Evolutionary conservation across 179 eudicot genomes (phyloP).

Genomic region (Silene noctiflora): DNA sequence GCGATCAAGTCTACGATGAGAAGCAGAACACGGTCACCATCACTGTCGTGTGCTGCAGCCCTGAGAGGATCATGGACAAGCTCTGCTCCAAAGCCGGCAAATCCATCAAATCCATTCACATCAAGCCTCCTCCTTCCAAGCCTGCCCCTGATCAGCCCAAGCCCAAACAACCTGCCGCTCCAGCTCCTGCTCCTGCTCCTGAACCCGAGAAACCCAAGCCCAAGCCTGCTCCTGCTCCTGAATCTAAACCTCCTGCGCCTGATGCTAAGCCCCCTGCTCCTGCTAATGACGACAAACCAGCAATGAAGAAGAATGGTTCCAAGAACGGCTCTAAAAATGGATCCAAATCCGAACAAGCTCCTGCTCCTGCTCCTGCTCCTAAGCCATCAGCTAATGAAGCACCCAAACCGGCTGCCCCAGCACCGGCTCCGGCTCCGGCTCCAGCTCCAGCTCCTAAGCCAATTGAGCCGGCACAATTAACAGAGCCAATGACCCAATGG

Average conservation of each 20-base stretch:
- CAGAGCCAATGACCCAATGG: constrained; percentile 32
- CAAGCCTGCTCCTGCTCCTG: constrained; percentile 19
- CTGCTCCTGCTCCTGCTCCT: constrained; percentile 15
- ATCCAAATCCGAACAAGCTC: constrained; percentile 10
- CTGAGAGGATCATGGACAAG: constrained; percentile 69
- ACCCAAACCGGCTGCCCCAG: not conserved
- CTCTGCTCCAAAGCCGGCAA: constrained; percentile 54
- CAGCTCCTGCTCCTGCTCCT: constrained; percentile 14
- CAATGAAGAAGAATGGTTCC: constrained; percentile 28
- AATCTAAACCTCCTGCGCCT: constrained; percentile 20
- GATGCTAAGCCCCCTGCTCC: constrained; percentile 11
- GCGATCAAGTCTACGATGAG: constrained; percentile 61
- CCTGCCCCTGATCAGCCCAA: constrained; percentile 2
- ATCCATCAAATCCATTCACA: constrained; percentile 43
- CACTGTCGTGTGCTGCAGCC: constrained; percentile 70
- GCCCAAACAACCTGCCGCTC: constrained; percentile 3
- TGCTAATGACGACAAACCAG: constrained; percentile 11
- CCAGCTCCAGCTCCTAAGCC: constrained; percentile 20
- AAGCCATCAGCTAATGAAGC: constrained; percentile 14
- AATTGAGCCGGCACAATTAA: constrained; percentile 14
- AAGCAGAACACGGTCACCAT: constrained; percentile 60
- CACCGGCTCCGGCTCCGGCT: not conserved
- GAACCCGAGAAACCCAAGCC: constrained; percentile 24
- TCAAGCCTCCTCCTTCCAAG: constrained; percentile 38
- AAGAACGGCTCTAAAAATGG: constrained; percentile 24